Conservation (phyloP, 2,329 filamentous ascomycete species). For the Neobulgaria alba region DNA sequence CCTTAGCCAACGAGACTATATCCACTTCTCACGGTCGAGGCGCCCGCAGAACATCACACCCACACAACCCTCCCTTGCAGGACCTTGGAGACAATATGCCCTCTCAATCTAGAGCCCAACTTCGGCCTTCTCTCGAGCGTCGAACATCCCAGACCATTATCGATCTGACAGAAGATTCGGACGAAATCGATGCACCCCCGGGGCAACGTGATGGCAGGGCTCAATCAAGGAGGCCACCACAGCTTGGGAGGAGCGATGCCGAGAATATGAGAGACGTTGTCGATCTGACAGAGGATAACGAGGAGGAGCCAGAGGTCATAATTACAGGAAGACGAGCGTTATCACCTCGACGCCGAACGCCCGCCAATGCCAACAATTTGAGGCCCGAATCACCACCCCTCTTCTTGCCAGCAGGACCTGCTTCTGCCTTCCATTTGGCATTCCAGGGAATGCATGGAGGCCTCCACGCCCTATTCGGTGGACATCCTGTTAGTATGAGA, state of each 20-base stretch:
- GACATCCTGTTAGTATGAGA: not conserved
- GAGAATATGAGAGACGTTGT: conserved; percentile 33
- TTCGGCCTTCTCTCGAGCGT: conserved; percentile 18
- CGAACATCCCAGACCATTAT: conserved; percentile 25
- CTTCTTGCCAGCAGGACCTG: conserved; percentile 1
- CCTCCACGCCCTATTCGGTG: not conserved
- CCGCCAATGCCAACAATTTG: not conserved
- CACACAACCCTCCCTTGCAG: conserved; percentile 19
- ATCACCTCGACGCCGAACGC: conserved; percentile 1
- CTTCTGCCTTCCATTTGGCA: not conserved
- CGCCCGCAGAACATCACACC: conserved; percentile 22
- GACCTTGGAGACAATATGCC: too few species aligned
- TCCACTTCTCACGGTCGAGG: conserved; percentile 8
- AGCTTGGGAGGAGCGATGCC: conserved; percentile 24
- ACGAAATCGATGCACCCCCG: conserved; percentile 11
- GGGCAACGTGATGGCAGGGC: conserved; percentile 2
- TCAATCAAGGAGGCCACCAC: conserved; percentile 18
- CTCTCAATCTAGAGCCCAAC: too few species aligned
- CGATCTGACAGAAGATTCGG: conserved; percentile 27
- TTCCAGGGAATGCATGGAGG: not conserved
- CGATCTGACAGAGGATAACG: conserved; percentile 43
- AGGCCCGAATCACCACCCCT: conserved; percentile 6
- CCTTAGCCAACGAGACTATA: conserved; percentile 6
- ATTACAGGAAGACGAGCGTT: conserved; percentile 22
- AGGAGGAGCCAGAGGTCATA: conserved; percentile 30